Evolutionary conservation across 2,329 filamentous ascomycete species (phyloP), one percentile per base, ranked within the genome.

Genomic region (Aspergillus ochraceus): DNA sequence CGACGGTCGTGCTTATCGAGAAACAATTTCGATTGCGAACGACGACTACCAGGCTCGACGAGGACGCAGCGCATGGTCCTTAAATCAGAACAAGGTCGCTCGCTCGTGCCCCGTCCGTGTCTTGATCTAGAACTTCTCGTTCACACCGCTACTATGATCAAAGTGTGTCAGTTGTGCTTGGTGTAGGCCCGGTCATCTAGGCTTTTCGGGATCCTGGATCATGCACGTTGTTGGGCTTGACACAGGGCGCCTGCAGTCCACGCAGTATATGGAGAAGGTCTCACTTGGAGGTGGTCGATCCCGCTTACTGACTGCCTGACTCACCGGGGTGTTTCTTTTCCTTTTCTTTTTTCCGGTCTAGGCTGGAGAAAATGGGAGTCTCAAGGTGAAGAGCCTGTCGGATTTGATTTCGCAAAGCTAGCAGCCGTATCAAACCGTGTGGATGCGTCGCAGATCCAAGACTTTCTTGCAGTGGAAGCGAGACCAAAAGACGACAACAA

Each of bases 131-230:
- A 59, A 8, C 9, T 29, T 29, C 26, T 29, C 6, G 26, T 8
- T 29, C 26, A 71, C 71, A 73, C 71, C 72, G 70, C 68, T 66
- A 49, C 55, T 62, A 29, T 62, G 42, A n/a, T 54, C 55, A 49
- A 61, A 55, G 51, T 39, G 29, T 22, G 49, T 57, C 60, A 42
- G 57, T 54, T 49, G 54, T 39, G 50, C 29, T 58, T 51, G 26
- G 24, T 55, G 20, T 63, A 54, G 26, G 22, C 30, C 22, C 52
- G 52, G 52, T 52, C 56, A 64, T 59, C 46, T 19, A 24, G 49
- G 45, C 55, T 53, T 36, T 50, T 55, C 14, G 36, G 26, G 64
- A 46, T 60, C 47, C 42, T 54, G 49, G 58, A 49, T 24, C 57
- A 67, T 64, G 62, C 64, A 63, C 59, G 59, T 62, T 63, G 55